Evolutionary conservation across 495 filamentous ascomycete genomes (phyloP), one percentile per base, ranked within the genome.

Genomic region (Annulohypoxylon bovei): DNA sequence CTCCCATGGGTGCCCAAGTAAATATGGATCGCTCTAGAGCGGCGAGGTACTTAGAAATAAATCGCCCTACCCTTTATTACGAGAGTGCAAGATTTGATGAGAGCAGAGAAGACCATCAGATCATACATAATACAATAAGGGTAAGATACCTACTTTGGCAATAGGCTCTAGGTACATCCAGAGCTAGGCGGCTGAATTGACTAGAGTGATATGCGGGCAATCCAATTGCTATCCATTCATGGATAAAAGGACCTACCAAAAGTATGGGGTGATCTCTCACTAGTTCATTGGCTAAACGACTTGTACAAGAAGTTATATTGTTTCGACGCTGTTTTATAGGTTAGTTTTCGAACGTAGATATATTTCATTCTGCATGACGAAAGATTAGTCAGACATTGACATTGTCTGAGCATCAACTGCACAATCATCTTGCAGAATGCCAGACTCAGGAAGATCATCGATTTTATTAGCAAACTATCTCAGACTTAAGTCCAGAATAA

Each of bases 141-240:
- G 54, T 54, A 54, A 53, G 37, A 44, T 70, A 33, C 67, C 46
- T 46, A 52, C 60, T 65, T 54, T 70, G 37, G 67, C 46, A 70
- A 70, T 64, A 60, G 65, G 60, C 67, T 70, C 44, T 28, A 32
- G 32, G 7, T n/a, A n/a, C n/a, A 39, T 35, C 33, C 55, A 61
- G 61, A 62, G 18, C 40, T 61, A 40, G 56, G 68, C 68, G 68
- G 68, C 68, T 71, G 68, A 71, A 71, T 71, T 58, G 47, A 6
- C 12, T 62, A 70, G 61, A 62, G 62, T 57, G 32, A 65, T 50
- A 42, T 46, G 49, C 56, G 32, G 56, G 32, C 54, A 54, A 16
- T 33, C 47, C 39, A 47, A 62, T 56, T 49, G 44, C 16, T 27
- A 70, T 27, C 55, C 64, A 33, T 27, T 27, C 68, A 50, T 57